Percentiles rank a stretch among this genome's conserved stretches.
Evolutionary conservation across 305 asterid genomes (phyloP).

Genomic region (Rubia peregrina): DNA sequence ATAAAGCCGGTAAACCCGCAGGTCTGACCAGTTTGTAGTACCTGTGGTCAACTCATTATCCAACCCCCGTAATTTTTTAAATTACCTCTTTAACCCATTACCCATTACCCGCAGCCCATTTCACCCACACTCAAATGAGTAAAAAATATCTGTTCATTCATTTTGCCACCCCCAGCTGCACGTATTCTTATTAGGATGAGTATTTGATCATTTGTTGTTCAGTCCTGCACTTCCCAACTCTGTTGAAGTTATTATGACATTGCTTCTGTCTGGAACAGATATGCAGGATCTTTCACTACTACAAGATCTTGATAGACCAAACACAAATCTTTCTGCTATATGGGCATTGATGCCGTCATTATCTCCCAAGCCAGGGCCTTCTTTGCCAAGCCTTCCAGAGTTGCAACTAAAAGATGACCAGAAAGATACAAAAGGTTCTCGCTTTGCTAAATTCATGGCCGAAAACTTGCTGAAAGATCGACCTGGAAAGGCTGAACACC

Average conservation of each 20-base stretch:
- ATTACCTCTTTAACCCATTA: too few relatives aligned
- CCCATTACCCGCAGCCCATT: too few relatives aligned
- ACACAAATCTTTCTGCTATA: constrained; percentile 71
- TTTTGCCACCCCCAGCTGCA: too few relatives aligned
- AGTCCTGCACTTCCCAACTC: neutral
- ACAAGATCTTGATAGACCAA: constrained; percentile 71
- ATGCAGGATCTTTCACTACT: constrained; percentile 49
- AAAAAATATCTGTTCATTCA: too few relatives aligned
- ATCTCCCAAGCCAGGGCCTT: constrained; percentile 60
- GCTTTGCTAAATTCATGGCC: constrained; percentile 77
- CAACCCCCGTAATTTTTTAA: too few relatives aligned
- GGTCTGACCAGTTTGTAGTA: too few relatives aligned
- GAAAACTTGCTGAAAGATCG: constrained; percentile 52
- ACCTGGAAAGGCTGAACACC: constrained; percentile 34
- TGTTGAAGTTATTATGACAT: neutral
- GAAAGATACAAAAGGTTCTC: constrained; percentile 64
- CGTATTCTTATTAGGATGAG: neutral
- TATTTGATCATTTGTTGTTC: neutral
- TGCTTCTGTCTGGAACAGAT: constrained; percentile 33
- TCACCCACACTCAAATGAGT: too few relatives aligned
- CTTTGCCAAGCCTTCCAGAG: constrained; percentile 35
- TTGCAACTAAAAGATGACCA: constrained; percentile 35
- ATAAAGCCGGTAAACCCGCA: too few relatives aligned
- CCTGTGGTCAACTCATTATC: too few relatives aligned
- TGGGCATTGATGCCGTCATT: constrained; percentile 94